phyloP scores from a whole-genome alignment of 495 filamentous ascomycete species.

The Hyaloscypha variabilis region DNA sequence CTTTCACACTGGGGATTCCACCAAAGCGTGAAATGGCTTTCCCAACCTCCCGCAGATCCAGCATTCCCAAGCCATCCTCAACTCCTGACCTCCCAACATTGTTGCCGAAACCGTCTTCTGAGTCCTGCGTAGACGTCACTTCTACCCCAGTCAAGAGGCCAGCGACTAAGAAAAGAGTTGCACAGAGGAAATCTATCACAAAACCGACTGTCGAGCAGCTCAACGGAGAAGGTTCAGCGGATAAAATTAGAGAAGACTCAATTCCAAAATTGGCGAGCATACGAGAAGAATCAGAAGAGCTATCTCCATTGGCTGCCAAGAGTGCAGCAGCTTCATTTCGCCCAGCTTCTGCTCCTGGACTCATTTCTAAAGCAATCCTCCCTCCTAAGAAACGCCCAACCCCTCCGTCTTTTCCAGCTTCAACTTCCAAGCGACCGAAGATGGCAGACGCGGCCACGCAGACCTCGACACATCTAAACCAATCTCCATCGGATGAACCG shows the following conservation, averaged over 20 bases:
- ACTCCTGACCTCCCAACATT: constrained; percentile 7
- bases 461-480: constrained; percentile 18
- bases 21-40: constrained; percentile 42
- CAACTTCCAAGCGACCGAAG: constrained; percentile 25
- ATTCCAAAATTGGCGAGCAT: background rate
- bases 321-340: constrained; percentile 12
- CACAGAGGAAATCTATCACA: constrained; percentile 12
- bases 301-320: constrained; percentile 27
- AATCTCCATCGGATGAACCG: no score
- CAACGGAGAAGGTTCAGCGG: background rate
- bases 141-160: constrained; percentile 11
- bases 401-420: constrained; percentile 14
- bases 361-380: constrained; percentile 25
- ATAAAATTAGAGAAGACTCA: background rate
- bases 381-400: constrained; percentile 23
- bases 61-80: background rate
- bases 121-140: background rate
- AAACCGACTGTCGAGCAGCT: background rate
- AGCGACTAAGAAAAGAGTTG: constrained; percentile 25
- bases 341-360: constrained; percentile 20
- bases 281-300: constrained; percentile 6
- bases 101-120: constrained; percentile 16
- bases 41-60: constrained; percentile 17
- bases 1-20: constrained; percentile 27
- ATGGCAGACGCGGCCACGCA: constrained; percentile 34